Base-by-base conservation (phyloP, 1,284 basidiomycete genomes). In the Apiotrichum veenhuisii region DNA sequence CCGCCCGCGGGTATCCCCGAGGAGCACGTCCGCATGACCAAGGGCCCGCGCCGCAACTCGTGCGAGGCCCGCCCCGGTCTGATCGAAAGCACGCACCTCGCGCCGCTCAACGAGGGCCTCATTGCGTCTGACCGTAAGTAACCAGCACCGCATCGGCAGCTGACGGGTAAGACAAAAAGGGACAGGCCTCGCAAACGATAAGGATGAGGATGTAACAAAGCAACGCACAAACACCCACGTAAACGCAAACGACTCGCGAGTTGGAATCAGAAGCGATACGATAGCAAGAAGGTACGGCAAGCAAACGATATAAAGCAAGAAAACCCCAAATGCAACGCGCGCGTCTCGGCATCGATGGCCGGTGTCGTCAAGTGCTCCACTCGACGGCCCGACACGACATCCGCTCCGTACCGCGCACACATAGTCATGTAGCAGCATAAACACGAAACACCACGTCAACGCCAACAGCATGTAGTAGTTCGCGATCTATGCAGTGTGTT, bases 71-170 rank as follows among this genome's bases (percentile, higher is more conserved):
- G 49, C 17, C 60, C 60, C 8, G 60, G 60, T 10, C 38, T 62
- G 5, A 58, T 62, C 34, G 51, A 58, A 48, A 52, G 45, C 23
- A 62, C 60, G 8, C 60, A 62, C 27, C 34, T 62, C 10, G 60
- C 60, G 14, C 60, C 60, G 0, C 57, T 62, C 23, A 62, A 62
- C 52, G 60, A 62, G 49, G 57, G 57, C 10, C 47, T 62, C 5
- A 49, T 58, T 44, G 50, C 45, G 15, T 5, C 22, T 15, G 38
- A 49, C 14, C 36, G 49, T 50, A 33, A 30, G 49, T 50, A 1
- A n/a, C 7, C 14, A 34, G 17, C 5, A 22, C 4, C n/a, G 18
- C 3, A 15, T 30, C 2, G 26, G 23, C 25, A 26, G 42, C 14
- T 20, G 14, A 20, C 40, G 10, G 18, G 20, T 20, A 3, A 48